Evolutionary conservation across 352 stramenopile genomes (phyloP).

Genomic region (Phytophthora cryptogea): DNA sequence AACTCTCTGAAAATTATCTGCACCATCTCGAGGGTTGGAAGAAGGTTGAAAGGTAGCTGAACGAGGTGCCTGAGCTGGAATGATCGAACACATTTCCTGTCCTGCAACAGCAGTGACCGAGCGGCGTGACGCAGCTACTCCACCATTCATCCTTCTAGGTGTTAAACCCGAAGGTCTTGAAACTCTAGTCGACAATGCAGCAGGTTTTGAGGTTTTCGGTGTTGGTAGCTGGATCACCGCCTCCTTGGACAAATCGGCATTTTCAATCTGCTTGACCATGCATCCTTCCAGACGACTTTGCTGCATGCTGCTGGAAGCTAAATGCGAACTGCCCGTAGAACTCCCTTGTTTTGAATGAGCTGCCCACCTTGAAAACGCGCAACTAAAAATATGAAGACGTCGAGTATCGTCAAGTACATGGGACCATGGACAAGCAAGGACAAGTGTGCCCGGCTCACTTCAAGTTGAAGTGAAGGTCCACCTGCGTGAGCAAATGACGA

Average conservation of each 20-base stretch:
- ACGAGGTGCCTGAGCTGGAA: conserved; percentile 14
- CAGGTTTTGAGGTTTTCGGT: conserved; percentile 2
- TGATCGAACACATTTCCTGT: conserved; percentile 22
- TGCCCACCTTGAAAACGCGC: conserved; percentile 9
- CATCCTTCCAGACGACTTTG: conserved; percentile 71
- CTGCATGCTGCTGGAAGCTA: conserved; percentile 48
- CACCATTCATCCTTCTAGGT: conserved; percentile 13
- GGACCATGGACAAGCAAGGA: too few relatives aligned
- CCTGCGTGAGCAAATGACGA: not conserved
- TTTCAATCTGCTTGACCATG: conserved; percentile 77
- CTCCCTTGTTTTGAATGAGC: not conserved
- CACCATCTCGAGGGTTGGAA: too few relatives aligned
- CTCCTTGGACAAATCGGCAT: conserved; percentile 67
- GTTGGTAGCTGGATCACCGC: conserved; percentile 63
- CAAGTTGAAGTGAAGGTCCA: conserved; percentile 22
- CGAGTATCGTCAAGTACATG: not conserved
- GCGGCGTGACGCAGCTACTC: conserved; percentile 13
- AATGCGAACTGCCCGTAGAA: conserved; percentile 3
- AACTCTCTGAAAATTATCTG: conserved; percentile 7
- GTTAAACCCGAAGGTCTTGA: conserved; percentile 4
- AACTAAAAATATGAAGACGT: conserved; percentile 29
- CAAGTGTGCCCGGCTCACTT: not conserved
- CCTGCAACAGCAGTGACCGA: conserved; percentile 17
- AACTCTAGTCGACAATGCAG: conserved; percentile 1
- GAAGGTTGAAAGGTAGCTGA: not conserved